Conservation (phyloP, 225 moss, liverwort and hornwort genomes). For the Sphagnum tenellum region DNA sequence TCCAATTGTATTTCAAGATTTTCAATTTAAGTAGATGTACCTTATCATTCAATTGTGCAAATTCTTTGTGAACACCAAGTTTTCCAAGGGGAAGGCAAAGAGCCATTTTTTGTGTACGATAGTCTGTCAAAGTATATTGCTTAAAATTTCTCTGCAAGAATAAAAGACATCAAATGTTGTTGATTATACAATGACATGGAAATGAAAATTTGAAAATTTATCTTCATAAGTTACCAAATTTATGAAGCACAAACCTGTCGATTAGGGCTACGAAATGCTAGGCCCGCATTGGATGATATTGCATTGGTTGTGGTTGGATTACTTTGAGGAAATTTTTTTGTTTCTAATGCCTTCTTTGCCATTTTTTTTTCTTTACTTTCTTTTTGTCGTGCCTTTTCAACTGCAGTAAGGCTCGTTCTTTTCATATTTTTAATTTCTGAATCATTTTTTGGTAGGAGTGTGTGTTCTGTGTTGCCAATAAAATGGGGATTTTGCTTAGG, state of each 20-base stretch:
- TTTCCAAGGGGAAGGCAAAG: constrained; percentile 64
- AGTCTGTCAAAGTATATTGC: constrained; percentile 73
- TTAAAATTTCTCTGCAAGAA: constrained; percentile 61
- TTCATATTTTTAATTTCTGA: constrained; percentile 15
- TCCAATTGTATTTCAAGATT: no score
- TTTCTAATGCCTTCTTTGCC: constrained; percentile 10
- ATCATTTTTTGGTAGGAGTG: constrained; percentile 6
- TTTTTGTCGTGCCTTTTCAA: constrained; percentile 63
- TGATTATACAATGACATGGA: background rate
- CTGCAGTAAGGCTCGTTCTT: constrained; percentile 34
- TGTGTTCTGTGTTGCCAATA: no score
- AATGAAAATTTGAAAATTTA: no score
- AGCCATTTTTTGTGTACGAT: constrained; percentile 64
- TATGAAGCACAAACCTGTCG: constrained; percentile 38
- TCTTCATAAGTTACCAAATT: no score
- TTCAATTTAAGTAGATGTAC: constrained; percentile 10
- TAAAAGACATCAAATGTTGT: background rate
- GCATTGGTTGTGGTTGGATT: constrained; percentile 14
- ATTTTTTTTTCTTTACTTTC: constrained; percentile 21
- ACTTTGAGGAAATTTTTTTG: constrained; percentile 5
- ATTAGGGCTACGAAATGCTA: constrained; percentile 77
- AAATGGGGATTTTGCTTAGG: no score
- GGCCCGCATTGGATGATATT: constrained; percentile 23
- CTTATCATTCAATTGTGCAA: constrained; percentile 54
- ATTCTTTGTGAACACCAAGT: constrained; percentile 66